Evolutionary conservation across 495 filamentous ascomycete species (phyloP).

Genomic region (Aspergillus nanangensis): DNA sequence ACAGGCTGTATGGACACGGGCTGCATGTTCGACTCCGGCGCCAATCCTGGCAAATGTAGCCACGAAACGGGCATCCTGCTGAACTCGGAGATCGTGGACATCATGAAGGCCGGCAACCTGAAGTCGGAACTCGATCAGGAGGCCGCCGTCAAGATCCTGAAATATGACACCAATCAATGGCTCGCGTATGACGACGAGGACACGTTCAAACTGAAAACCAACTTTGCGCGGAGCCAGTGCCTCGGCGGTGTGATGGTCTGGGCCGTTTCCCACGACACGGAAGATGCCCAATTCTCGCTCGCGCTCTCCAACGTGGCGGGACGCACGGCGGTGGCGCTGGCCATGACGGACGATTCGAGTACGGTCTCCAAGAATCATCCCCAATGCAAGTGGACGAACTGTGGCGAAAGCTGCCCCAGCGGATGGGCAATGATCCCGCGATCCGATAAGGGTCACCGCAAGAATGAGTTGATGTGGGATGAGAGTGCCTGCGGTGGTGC

Average conservation of each 20-base stretch:
- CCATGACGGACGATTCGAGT: neutral
- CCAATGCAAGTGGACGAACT: neutral
- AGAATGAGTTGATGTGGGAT: neutral
- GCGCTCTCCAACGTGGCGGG: neutral
- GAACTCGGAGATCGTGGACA: slow-evolving; percentile 17
- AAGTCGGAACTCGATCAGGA: slow-evolving; percentile 12
- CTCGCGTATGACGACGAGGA: slow-evolving; percentile 37
- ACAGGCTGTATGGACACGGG: slow-evolving; percentile 24
- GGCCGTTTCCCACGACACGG: slow-evolving; percentile 16
- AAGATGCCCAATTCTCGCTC: neutral
- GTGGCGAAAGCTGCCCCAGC: neutral
- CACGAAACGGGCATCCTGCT: slow-evolving; percentile 11
- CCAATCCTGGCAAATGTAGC: slow-evolving; percentile 29
- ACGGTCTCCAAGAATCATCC: neutral
- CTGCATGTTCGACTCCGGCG: slow-evolving; percentile 18
- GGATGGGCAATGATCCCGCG: neutral
- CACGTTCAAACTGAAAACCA: slow-evolving; percentile 35
- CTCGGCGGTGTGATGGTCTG: slow-evolving; percentile 43
- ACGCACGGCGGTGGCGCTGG: neutral
- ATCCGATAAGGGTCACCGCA: neutral
- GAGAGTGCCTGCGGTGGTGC: neutral
- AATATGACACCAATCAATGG: slow-evolving; percentile 38
- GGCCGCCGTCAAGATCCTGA: slow-evolving; percentile 23
- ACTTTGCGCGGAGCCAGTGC: slow-evolving; percentile 31
- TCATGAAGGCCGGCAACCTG: slow-evolving; percentile 8